Base-by-base conservation (phyloP, 2,329 filamentous ascomycete species). In the Colletotrichum sp. region DNA sequence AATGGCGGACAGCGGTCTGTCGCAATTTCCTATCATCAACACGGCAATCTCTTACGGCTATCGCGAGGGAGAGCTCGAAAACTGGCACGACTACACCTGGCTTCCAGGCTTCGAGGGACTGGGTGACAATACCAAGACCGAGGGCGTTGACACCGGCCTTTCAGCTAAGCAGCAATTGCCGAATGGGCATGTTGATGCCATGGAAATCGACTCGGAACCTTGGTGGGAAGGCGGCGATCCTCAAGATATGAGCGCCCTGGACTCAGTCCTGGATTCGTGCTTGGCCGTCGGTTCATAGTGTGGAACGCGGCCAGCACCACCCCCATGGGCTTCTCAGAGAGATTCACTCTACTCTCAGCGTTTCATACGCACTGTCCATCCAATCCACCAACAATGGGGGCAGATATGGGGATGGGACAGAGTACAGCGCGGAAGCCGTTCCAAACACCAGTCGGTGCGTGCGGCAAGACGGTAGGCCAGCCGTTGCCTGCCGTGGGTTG, bases 21-120 rank as follows among this genome's bases (percentile, higher is more conserved):
- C 93, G 12, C 92, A 95, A 76, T 96, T 97, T 85, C 95, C 95
- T 0, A 89, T 95, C 28, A 88, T 98, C 48, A 90, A 92, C 32
- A 93, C 94, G 57, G 90, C 92, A 70, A 92, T 98, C 62, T 87
- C 93, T 80, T 91, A 92, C 77, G 90, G 90, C 8, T 96, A 95
- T 81, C 89, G 94, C 36, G 95, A 97, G 81, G 93, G 94, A 71
- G 94, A 96, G 82, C 87, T 95, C 16, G 94, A 95, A 79, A 88
- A 91, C 72, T 93, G 90, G 87, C 84, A 90, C 60, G 90, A 93
- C 79, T 92, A 92, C 79, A 89, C 90, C 1, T 92, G 87, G 82
- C 79, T 90, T 28, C 85, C 88, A 22, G 77, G 76, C 22, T 28
- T 63, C 15, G 76, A 77, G 32, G 63, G 52, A n/a, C n/a, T 59